phyloP scores from a whole-genome alignment of 768 basidiomycete species.

The Phylloporus sp. region DNA sequence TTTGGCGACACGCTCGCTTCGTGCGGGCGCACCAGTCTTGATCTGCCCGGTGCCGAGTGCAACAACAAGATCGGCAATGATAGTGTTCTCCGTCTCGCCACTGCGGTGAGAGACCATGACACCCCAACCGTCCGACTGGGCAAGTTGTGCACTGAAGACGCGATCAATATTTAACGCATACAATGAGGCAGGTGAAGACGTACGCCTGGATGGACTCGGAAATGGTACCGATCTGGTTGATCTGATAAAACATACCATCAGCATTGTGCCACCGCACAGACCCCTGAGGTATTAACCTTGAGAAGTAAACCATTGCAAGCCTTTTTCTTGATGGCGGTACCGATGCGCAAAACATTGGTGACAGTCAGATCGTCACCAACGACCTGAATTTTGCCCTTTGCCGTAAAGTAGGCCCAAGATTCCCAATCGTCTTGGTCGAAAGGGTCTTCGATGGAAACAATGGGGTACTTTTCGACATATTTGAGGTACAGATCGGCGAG shows the following conservation, averaged over 20 bases:
- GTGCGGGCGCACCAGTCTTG: constrained; percentile 97
- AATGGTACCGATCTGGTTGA: constrained; percentile 99
- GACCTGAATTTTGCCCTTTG: constrained; percentile 76
- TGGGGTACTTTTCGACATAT: constrained; percentile 92
- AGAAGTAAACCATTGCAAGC: constrained; percentile 97
- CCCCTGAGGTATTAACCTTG: constrained; percentile 50
- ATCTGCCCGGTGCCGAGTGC: constrained; percentile 92
- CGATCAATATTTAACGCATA: neutral
- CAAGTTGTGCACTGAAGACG: constrained; percentile 75
- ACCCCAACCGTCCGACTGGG: constrained; percentile 96
- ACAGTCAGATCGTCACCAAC: constrained; percentile 97
- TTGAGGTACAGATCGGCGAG: constrained; percentile 89
- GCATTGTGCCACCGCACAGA: neutral
- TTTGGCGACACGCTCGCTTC: constrained; percentile 95
- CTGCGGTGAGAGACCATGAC: constrained; percentile 99
- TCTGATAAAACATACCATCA: constrained; percentile 35
- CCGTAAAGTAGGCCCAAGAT: constrained; percentile 92
- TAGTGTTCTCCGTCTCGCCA: constrained; percentile 96
- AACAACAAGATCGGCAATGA: constrained; percentile 94
- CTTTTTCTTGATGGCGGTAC: constrained; percentile 99
- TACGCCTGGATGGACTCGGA: constrained; percentile 98
- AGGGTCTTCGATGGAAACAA: constrained; percentile 94
- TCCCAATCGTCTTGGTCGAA: constrained; percentile 99
- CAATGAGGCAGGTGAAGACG: constrained; percentile 32
- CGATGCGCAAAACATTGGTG: constrained; percentile 95